Evolutionary conservation across 2,329 filamentous ascomycete genomes (phyloP).

Genomic region (Ambrosiella beaveri): DNA sequence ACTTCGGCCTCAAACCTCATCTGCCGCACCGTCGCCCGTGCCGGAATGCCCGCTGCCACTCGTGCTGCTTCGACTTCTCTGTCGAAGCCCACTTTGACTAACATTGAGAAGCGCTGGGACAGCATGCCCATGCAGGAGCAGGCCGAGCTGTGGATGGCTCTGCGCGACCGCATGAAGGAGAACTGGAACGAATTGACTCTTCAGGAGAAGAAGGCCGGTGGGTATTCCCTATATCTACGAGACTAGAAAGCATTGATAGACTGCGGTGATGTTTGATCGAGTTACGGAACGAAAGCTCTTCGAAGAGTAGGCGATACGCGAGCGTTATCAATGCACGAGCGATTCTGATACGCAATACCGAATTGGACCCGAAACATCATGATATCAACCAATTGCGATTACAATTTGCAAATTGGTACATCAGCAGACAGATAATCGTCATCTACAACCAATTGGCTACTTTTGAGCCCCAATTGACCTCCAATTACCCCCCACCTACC

Average conservation of each 20-base stretch:
- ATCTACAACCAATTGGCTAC: neutral
- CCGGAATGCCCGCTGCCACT: slow-evolving; percentile 28
- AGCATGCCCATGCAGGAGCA: slow-evolving; percentile 95
- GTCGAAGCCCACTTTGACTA: slow-evolving; percentile 90
- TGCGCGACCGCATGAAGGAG: slow-evolving; percentile 96
- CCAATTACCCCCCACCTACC: neutral
- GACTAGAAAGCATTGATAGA: neutral
- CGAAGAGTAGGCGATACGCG: too few species aligned
- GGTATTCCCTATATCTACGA: slow-evolving; percentile 21
- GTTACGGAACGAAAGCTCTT: neutral
- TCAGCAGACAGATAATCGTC: too few species aligned
- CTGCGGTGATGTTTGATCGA: neutral
- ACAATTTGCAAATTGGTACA: neutral
- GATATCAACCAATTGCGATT: neutral
- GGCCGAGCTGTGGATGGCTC: slow-evolving; percentile 96
- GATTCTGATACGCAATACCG: neutral
- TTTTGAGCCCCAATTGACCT: neutral
- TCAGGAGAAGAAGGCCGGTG: slow-evolving; percentile 98
- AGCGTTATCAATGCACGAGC: too few species aligned
- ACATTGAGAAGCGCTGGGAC: slow-evolving; percentile 99
- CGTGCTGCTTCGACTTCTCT: slow-evolving; percentile 62
- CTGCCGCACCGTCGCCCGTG: slow-evolving; percentile 32
- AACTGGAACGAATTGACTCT: slow-evolving; percentile 91
- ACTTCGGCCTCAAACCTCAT: slow-evolving; percentile 31
- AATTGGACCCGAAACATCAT: slow-evolving; percentile 1